These are phyloP conservation scores for Camellia japonica DNA, from an alignment of 148 eudicot genomes.

Conservation along the genomic window DNA sequence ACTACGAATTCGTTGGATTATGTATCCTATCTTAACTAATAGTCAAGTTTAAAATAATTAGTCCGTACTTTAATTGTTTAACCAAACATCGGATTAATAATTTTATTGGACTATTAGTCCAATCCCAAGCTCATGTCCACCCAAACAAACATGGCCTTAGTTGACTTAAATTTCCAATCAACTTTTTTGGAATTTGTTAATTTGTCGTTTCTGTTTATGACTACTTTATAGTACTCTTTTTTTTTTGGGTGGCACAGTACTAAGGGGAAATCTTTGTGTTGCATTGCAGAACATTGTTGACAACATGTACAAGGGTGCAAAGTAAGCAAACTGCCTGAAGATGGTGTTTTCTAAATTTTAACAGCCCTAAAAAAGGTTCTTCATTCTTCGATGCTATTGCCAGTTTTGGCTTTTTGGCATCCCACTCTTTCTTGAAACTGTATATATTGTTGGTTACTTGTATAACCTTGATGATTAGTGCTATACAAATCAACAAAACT, in stretches of 20 bases:
- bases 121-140: too few relatives aligned
- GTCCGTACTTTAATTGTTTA: too few relatives aligned
- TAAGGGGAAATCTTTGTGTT: not conserved
- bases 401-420: not conserved
- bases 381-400: not conserved
- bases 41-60: too few relatives aligned
- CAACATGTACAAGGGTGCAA: slow-evolving; percentile 59
- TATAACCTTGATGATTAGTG: not conserved
- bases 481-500: too few relatives aligned
- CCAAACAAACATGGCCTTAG: too few relatives aligned
- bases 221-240: not conserved
- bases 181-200: not conserved
- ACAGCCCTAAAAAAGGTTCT: not conserved
- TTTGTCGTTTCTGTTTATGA: not conserved
- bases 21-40: too few relatives aligned
- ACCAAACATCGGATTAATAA: too few relatives aligned
- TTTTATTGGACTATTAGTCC: too few relatives aligned
- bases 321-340: slow-evolving; percentile 27
- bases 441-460: not conserved
- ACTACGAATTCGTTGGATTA: too few relatives aligned
- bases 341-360: not conserved
- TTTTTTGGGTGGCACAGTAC: not conserved
- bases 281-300: slow-evolving; percentile 60
- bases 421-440: not conserved
- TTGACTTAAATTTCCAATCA: not conserved